phyloP scores from a whole-genome alignment of 2,329 filamentous ascomycete species.

The Diaporthe capsici region DNA sequence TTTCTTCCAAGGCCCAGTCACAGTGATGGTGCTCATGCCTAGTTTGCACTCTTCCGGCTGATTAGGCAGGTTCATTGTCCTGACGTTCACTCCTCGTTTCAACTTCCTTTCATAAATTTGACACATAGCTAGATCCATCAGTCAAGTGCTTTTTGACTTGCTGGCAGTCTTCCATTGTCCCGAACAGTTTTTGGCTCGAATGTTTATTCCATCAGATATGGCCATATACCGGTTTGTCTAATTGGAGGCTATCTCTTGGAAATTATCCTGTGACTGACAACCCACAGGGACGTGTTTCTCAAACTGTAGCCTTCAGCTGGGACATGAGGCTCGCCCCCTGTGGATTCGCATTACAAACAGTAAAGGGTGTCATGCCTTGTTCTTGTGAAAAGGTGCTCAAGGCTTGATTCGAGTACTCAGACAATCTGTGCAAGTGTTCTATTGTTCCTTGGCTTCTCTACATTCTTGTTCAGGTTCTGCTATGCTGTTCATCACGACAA shows the following conservation, averaged over 20 bases:
- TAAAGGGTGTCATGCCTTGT: neutral
- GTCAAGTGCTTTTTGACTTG: neutral
- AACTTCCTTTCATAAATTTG: neutral
- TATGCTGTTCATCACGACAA: too few species aligned
- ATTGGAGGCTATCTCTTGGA: neutral
- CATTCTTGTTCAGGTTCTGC: too few species aligned
- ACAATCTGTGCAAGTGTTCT: neutral
- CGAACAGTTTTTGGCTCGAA: neutral
- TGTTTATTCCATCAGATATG: too few species aligned
- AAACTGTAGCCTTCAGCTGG: too few species aligned
- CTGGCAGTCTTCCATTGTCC: neutral
- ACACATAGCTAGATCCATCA: neutral
- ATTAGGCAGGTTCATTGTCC: neutral
- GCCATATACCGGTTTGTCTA: too few species aligned
- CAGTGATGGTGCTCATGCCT: neutral
- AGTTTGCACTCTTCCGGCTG: too few species aligned
- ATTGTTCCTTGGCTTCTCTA: neutral
- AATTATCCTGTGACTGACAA: neutral
- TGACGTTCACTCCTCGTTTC: neutral
- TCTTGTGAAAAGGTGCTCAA: neutral
- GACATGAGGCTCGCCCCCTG: rapidly evolving
- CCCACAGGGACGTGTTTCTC: neutral
- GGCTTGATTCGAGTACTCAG: neutral
- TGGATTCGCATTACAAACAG: neutral
- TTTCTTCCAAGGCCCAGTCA: neutral